Evolutionary conservation across 2,329 filamentous ascomycete species (phyloP), one percentile per base, ranked within the genome.

Genomic region (Pezicula carpinea): DNA sequence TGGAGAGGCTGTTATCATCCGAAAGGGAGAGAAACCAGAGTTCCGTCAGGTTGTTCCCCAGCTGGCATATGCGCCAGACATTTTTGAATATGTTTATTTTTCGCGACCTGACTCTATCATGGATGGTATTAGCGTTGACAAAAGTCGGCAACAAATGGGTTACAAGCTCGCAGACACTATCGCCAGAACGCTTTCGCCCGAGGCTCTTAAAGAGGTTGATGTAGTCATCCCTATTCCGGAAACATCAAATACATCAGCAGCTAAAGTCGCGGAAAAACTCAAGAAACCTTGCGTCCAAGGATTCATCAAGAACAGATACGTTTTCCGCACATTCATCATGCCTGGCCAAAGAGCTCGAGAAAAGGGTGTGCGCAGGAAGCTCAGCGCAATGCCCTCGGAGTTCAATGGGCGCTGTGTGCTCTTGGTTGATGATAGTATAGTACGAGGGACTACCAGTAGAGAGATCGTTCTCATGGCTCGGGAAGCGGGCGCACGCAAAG

Each of bases 11-110:
- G 88, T 95, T 52, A 89, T 95, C 61, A 83, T 95, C 53, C 75
- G 85, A 60, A 95, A 95, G 69, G 88, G 88, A 34, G 75, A 79
- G 42, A 72, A 75, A 45, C 88, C 89, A 1, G 76, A 83, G 40
- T 93, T 91, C 71, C 74, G 76, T 52, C 89, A 95, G 66, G 82
- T 96, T 13, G 79, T 83, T 34, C 69, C 78, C 49, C 75, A 77
- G 56, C 76, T 79, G 57, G 74, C 76, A 14, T 95, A 95, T 62
- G 83, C 86, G 2, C 89, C 89, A 1, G 90, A 96, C 64, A 86
- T 89, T 51, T 93, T 95, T 60, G 88, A 95, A 67, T 89, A 83
- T 54, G 85, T 95, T 48, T 96, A 96, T 70, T 90, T 95, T 59
- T 85, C 88, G 13, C 76, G 90, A 2, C 88, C 88, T 1, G 90